Evolutionary conservation across 305 asterid species (phyloP), one percentile per base, ranked within the genome.

Genomic region (Fraxinus floribunda): DNA sequence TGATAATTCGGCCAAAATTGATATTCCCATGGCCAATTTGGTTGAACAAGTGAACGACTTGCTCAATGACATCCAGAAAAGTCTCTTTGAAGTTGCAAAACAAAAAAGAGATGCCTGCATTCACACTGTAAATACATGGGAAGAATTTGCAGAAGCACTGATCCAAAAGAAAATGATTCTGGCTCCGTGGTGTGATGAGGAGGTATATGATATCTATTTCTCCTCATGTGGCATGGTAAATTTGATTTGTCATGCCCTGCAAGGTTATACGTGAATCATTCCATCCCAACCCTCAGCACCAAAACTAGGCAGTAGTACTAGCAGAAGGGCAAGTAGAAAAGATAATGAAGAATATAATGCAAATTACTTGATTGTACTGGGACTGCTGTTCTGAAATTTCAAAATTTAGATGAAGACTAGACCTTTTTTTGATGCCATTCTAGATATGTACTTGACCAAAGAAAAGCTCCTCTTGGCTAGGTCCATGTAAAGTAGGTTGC

Each of bases 121-220:
- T 85, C 90, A 94, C 44, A 85, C 86, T 79, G 92, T 87, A 5
- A 88, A 85, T 62, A 90, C 95, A 62, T 92, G 96, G 98, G 96
- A 93, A 26, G 98, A 94, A 82, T 94, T 95, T 79, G 78, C 39
- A 0, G 92, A 87, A 75, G 96, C 99, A 18, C 89, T 95, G 83
- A 84, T 88, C 83, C 89, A 89, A 77, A 94, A 93, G 94, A 93
- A 92, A 88, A 87, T 94, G 96, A 84, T 94, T 86, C 91, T 94
- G 36, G 95, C 97, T 82, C 97, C 98, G 30, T 93, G 98, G 98
- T 93, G 95, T 72, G 98, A 95, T 83, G 97, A 92, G 83, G 96
- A 94, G 98, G 98, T 93, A 86, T 71, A 29, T 29, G 77, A 1
- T 2, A 26, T 15, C 22, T 36, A n/a, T 82, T 71, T 79, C 38